These are phyloP conservation scores for Leccinum sublutescens DNA, from an alignment of 768 basidiomycete genomes.

Conservation along the genomic window DNA sequence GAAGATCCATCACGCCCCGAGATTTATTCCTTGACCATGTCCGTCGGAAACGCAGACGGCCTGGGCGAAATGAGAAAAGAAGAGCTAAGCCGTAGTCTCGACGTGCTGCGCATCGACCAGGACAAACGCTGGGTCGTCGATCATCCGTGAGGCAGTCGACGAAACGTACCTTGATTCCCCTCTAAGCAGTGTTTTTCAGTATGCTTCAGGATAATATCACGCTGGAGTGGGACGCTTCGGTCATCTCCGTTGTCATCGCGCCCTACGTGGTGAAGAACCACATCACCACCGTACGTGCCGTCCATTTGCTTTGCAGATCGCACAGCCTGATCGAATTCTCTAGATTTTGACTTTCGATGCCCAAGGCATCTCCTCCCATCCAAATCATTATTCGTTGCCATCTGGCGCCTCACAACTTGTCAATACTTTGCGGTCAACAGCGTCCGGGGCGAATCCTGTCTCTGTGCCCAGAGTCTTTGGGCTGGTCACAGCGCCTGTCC, in stretches of 20 bases:
- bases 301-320: not conserved
- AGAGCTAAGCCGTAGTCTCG: constrained; percentile 65
- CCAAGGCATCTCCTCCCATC: constrained; percentile 76
- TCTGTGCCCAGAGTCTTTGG: constrained; percentile 48
- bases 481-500: constrained; percentile 56
- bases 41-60: constrained; percentile 77
- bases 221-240: constrained; percentile 55
- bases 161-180: constrained; percentile 2
- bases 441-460: constrained; percentile 30
- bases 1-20: constrained; percentile 25
- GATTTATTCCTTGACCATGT: constrained; percentile 70
- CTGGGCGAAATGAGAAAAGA: constrained; percentile 55
- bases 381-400: constrained; percentile 78
- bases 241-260: constrained; percentile 57
- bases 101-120: constrained; percentile 59
- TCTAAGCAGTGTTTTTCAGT: constrained; percentile 35
- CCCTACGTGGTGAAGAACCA: constrained; percentile 56
- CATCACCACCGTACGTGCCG: constrained; percentile 58
- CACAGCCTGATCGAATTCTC: not conserved
- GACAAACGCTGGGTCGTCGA: constrained; percentile 61
- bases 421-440: constrained; percentile 26
- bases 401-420: constrained; percentile 50
- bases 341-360: constrained; percentile 88
- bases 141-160: constrained; percentile 56
- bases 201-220: constrained; percentile 76